A percentile compares a stretch with the other conserved stretches of the same genome.
phyloP scores from a whole-genome alignment of 108 stramenopile genomes.

The Stephanodiscus triporus region DNA sequence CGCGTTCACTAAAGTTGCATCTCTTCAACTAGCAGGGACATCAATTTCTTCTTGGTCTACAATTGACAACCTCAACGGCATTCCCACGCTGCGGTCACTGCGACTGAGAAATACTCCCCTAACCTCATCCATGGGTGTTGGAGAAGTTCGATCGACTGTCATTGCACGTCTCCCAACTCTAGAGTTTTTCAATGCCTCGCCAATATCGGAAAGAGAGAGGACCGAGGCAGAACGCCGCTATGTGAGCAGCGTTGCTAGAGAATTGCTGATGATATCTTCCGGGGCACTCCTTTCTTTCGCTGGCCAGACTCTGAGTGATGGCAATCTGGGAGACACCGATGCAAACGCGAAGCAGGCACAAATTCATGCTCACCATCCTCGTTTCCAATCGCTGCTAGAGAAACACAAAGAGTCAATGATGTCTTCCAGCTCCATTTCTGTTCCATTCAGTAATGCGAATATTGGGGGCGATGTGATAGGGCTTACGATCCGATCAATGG shows the following conservation, averaged over 20 bases:
- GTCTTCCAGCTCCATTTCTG: constrained; percentile 19
- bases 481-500: constrained; percentile 74
- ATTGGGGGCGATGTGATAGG: constrained; percentile 67
- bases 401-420: constrained; percentile 67
- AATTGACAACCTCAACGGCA: constrained; percentile 58
- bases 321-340: background rate
- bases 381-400: constrained; percentile 50
- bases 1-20: constrained; percentile 51
- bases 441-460: constrained; percentile 22
- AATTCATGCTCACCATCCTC: constrained; percentile 63
- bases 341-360: constrained; percentile 17
- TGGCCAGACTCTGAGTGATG: background rate
- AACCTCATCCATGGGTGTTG: constrained; percentile 67
- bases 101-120: constrained; percentile 77
- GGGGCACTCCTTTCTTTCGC: constrained; percentile 20
- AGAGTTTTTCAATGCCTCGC: constrained; percentile 73
- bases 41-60: constrained; percentile 64
- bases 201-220: constrained; percentile 68
- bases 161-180: constrained; percentile 79
- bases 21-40: constrained; percentile 77
- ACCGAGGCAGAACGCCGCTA: constrained; percentile 85
- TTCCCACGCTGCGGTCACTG: constrained; percentile 56
- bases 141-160: constrained; percentile 67
- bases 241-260: constrained; percentile 65
- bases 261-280: constrained; percentile 52